Conservation (phyloP, 2,329 filamentous ascomycete species). For the Colletotrichum horii region DNA sequence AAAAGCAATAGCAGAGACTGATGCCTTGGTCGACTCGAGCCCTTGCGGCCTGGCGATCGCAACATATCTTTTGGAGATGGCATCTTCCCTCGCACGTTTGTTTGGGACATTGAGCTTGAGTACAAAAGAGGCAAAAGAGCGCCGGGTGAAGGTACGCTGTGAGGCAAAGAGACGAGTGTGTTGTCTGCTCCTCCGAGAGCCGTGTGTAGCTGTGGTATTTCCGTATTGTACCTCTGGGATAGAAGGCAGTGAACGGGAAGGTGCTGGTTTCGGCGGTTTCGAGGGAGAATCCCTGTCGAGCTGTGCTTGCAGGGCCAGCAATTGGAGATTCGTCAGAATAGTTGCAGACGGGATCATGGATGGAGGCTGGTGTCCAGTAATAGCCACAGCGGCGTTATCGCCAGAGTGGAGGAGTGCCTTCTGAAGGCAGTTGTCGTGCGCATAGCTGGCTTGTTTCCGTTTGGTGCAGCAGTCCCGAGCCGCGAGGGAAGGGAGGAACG, state of each 20-base stretch:
- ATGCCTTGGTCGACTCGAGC: background rate
- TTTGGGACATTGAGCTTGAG: background rate
- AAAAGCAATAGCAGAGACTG: background rate
- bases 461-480: background rate
- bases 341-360: slow-evolving; percentile 4
- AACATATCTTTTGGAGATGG: background rate
- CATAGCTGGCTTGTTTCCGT: background rate
- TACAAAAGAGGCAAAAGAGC: background rate
- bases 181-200: background rate
- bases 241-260: background rate
- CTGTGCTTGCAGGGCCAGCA: background rate
- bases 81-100: background rate
- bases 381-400: slow-evolving; percentile 2
- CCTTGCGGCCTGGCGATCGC: background rate
- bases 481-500: background rate
- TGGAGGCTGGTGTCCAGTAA: background rate
- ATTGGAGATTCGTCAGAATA: background rate
- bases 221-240: background rate
- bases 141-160: background rate
- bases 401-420: background rate
- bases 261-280: slow-evolving; percentile 10
- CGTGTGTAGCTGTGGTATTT: background rate
- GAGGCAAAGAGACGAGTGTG: background rate
- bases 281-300: background rate
- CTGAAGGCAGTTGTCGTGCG: background rate